Evolutionary conservation across 1,284 basidiomycete species (phyloP).

Genomic region (Malassezia brasiliensis): DNA sequence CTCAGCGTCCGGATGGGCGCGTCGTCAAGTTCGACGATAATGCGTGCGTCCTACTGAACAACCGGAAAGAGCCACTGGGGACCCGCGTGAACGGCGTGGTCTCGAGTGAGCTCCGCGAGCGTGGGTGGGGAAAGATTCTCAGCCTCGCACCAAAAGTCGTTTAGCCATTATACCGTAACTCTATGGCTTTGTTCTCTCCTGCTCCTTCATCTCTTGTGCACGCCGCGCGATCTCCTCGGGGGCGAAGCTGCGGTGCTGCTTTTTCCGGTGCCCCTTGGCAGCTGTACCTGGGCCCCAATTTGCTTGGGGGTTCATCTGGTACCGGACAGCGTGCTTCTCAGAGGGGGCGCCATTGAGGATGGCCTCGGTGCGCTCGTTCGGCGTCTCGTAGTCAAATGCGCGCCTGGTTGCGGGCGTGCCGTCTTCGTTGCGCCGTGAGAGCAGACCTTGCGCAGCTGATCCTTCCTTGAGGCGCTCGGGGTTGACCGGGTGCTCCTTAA

Average conservation of each 20-base stretch:
- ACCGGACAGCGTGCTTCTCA: conserved; percentile 52
- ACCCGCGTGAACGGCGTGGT: conserved; percentile 90
- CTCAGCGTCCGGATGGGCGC: conserved; percentile 74
- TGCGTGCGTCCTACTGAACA: conserved; percentile 87
- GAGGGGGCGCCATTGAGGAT: conserved; percentile 7
- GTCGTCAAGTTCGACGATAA: conserved; percentile 92
- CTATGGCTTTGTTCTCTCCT: conserved; percentile 2
- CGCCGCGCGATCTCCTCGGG: conserved; percentile 13
- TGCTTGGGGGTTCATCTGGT: conserved; percentile 79
- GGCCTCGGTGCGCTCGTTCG: conserved; percentile 18
- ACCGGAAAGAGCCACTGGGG: conserved; percentile 91
- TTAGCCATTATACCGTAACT: conserved; percentile 16
- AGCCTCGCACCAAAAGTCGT: conserved; percentile 80
- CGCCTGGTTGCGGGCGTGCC: conserved; percentile 26
- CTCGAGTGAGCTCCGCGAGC: conserved; percentile 75
- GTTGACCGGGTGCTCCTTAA: conserved; percentile 64
- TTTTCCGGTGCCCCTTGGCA: conserved; percentile 30
- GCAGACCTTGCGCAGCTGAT: conserved; percentile 60
- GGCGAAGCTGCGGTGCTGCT: conserved; percentile 11
- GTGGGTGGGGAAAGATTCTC: conserved; percentile 90
- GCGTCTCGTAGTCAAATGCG: conserved; percentile 22
- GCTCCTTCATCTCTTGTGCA: conserved; percentile 1
- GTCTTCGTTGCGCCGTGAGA: conserved; percentile 53
- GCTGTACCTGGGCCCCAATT: conserved; percentile 73
- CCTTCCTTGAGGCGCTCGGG: conserved; percentile 55